Conservation (phyloP, 192 early-diverging fungal species). For the Endogone sp. region DNA sequence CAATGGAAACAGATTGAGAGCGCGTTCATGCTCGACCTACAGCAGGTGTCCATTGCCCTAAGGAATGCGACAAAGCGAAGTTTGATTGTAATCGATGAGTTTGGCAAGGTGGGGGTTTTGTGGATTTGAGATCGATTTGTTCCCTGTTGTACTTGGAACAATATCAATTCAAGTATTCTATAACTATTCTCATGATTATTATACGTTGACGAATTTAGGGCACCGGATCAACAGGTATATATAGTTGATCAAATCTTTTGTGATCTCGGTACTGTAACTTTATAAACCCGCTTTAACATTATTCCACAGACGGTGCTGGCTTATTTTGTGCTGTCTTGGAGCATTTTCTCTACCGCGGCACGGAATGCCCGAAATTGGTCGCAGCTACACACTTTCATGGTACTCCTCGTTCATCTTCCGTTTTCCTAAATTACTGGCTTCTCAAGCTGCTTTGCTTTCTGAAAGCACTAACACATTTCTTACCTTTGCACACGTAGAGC, state of each 20-base stretch:
- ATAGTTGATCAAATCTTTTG: too few relatives aligned
- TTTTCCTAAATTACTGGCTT: constrained; percentile 1
- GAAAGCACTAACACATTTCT: not conserved
- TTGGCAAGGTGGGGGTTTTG: constrained; percentile 60
- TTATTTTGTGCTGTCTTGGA: constrained; percentile 72
- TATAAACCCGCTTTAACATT: not conserved
- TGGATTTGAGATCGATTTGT: too few relatives aligned
- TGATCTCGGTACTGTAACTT: not conserved
- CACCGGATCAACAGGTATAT: constrained; percentile 48
- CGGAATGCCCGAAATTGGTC: constrained; percentile 61
- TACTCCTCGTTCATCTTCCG: constrained; percentile 15
- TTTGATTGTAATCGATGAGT: constrained; percentile 76
- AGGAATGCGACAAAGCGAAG: constrained; percentile 44
- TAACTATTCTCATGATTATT: too few relatives aligned
- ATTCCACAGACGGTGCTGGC: constrained; percentile 66
- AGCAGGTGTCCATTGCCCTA: constrained; percentile 55
- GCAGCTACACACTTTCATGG: constrained; percentile 90
- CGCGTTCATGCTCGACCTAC: constrained; percentile 69
- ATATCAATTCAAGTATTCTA: too few relatives aligned
- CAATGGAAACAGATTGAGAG: constrained; percentile 50
- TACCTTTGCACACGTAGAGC: constrained; percentile 33
- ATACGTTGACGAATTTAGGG: too few relatives aligned
- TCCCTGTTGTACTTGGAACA: too few relatives aligned
- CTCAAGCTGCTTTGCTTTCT: not conserved
- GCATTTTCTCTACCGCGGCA: constrained; percentile 39